Percentiles rank a stretch among this genome's conserved stretches.
These are phyloP conservation scores for Penicillium sp. DNA, from an alignment of 2,329 filamentous ascomycete species.

Conservation along the genomic window DNA sequence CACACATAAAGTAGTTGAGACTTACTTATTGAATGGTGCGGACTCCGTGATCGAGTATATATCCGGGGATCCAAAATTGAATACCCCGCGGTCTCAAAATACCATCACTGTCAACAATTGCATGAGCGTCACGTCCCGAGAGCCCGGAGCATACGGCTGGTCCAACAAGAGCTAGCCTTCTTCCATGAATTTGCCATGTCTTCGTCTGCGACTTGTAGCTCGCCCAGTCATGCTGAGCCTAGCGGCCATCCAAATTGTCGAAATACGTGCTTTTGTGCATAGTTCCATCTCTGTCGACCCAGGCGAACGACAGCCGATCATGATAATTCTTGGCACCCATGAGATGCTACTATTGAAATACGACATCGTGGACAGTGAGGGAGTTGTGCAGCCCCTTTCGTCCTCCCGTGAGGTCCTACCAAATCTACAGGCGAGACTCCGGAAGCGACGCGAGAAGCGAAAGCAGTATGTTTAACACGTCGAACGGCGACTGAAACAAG, in stretches of 20 bases:
- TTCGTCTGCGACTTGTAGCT: constrained; percentile 42
- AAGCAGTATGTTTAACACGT: too few relatives aligned
- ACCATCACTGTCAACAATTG: constrained; percentile 35
- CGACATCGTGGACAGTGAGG: constrained; percentile 38
- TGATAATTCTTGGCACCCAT: constrained; percentile 50
- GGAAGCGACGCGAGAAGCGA: too few relatives aligned
- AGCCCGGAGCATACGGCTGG: background rate
- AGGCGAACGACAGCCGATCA: constrained; percentile 46
- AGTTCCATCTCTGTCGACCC: constrained; percentile 41
- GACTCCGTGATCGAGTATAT: constrained; percentile 51
- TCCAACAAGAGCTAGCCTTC: constrained; percentile 28
- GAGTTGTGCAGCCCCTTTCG: too few relatives aligned
- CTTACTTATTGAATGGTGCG: constrained; percentile 32
- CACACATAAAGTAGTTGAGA: constrained; percentile 16
- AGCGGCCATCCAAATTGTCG: constrained; percentile 40
- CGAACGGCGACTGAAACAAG: too few relatives aligned
- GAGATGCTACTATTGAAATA: constrained; percentile 49
- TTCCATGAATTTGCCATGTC: constrained; percentile 45
- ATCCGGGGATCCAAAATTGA: constrained; percentile 48
- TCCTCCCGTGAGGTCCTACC: too few relatives aligned
- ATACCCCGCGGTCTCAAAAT: constrained; percentile 50
- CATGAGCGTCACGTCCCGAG: background rate
- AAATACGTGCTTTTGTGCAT: constrained; percentile 49
- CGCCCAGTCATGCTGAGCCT: constrained; percentile 48
- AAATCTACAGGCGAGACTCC: too few relatives aligned